Conservation (phyloP, 2,329 filamentous ascomycete species). For the Pseudonectria buxi region DNA sequence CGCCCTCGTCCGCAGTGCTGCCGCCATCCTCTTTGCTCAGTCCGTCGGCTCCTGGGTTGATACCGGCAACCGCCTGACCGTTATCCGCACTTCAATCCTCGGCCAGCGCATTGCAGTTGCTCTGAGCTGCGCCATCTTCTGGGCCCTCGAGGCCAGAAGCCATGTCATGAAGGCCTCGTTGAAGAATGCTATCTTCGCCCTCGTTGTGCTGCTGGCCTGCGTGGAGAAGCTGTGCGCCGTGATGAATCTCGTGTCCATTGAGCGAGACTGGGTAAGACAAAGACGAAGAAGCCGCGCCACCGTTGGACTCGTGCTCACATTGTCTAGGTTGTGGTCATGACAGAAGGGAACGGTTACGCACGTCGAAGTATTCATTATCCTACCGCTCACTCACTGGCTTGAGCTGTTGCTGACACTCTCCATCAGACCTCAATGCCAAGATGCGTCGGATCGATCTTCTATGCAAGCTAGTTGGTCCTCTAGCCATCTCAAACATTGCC, state of each 20-base stretch:
- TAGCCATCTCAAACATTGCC: conserved; percentile 48
- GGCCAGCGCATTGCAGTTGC: conserved; percentile 42
- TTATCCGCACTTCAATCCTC: not conserved
- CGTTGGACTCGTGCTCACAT: conserved; percentile 2
- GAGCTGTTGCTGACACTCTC: too few species aligned
- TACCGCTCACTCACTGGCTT: not conserved
- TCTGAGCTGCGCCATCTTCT: conserved; percentile 40
- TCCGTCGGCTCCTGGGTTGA: not conserved
- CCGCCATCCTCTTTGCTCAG: not conserved
- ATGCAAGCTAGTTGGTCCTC: conserved; percentile 51
- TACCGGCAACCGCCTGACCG: not conserved
- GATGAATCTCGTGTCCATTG: conserved; percentile 61
- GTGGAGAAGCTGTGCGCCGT: conserved; percentile 61
- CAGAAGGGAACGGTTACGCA: conserved; percentile 12
- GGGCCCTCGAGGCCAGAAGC: conserved; percentile 14
- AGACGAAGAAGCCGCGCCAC: not conserved
- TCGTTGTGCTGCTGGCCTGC: conserved; percentile 50
- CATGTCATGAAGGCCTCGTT: conserved; percentile 5
- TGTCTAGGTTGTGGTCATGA: conserved; percentile 23
- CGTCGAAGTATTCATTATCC: conserved; percentile 9
- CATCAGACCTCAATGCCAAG: conserved; percentile 43
- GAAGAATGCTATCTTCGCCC: conserved; percentile 23
- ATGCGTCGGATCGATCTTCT: conserved; percentile 57
- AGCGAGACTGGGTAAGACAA: conserved; percentile 59
- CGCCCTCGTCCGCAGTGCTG: conserved; percentile 27